Conservation (phyloP, 1,284 basidiomycete genomes). For the Puccinia coronata region DNA sequence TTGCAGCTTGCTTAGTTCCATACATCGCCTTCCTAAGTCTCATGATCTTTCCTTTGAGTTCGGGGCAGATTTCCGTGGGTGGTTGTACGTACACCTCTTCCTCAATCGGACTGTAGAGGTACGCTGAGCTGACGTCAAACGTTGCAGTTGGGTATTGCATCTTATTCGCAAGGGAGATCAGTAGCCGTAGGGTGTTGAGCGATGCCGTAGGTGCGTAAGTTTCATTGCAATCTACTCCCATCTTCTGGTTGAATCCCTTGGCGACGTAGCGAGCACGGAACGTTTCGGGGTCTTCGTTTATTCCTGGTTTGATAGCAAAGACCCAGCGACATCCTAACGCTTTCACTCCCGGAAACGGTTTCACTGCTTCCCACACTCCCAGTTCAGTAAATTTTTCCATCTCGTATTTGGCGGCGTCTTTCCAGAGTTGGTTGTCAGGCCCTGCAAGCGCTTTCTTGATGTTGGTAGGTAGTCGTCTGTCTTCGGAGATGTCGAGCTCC, state of each 20-base stretch:
- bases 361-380: slow-evolving; percentile 3
- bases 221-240: slow-evolving; percentile 6
- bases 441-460: not conserved
- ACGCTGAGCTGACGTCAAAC: slow-evolving; percentile 29
- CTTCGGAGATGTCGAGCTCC: not conserved
- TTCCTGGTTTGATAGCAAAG: not conserved
- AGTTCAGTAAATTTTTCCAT: not conserved
- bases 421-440: not conserved
- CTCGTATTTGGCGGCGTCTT: slow-evolving; percentile 6
- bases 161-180: not conserved
- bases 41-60: too few relatives aligned
- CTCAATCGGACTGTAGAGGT: slow-evolving; percentile 29
- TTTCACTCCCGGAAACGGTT: not conserved
- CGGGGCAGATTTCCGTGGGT: not conserved
- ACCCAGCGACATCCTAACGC: not conserved
- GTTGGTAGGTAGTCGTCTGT: not conserved
- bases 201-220: slow-evolving; percentile 3
- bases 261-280: slow-evolving; percentile 14
- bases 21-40: too few relatives aligned
- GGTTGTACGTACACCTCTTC: too few relatives aligned
- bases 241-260: slow-evolving; percentile 17
- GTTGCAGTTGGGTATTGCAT: not conserved
- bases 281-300: not conserved
- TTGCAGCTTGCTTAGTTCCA: too few relatives aligned
- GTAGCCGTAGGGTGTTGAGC: not conserved